Base-by-base conservation (phyloP, 169 alveolate species). In the Plasmodium ovale region DNA sequence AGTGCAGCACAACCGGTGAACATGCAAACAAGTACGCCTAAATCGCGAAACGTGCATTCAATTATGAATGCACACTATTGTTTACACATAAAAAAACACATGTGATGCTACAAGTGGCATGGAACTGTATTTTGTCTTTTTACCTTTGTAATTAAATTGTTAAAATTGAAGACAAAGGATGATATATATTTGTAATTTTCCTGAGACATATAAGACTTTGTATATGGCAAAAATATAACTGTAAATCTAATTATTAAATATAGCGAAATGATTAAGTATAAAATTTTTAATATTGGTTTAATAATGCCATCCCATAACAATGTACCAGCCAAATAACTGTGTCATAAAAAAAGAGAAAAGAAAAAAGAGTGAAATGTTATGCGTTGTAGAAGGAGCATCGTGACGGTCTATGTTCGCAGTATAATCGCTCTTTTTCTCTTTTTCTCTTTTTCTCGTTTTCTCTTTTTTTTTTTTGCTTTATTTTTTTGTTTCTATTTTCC, bases 271-370 rank as follows among this genome's bases (percentile, higher is more conserved):
- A 62, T 42, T 70, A 85, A 42, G 58, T 85, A 70, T 25, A 85
- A 12, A 68, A 85, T 69, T 85, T 85, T 85, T 49, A 68, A 37
- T 39, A 85, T 39, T 0, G 91, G 91, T 23, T 70, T 85, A 44
- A 85, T 25, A n/a, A 85, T 39, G 39, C 85, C 91, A 29, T 85
- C 87, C 91, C 91, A 85, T 39, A 85, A 16, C 27, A 85, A 29
- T 35, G 31, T 14, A 49, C 72, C 10, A 29, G 67, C 74, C 21
- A 85, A 51, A 51, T 85, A 85, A 12, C 91, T 85, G 54, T 53
- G 51, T 9, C 10, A 27, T 27, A 47, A 84, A 68, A 68, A 47
- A 68, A 74, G 44, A 31, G 31, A 68, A 65, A 47, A 33, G 21
- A 29, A 19, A 19, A 9, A 64, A 23, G 5, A 47, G 1, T 31